Conservation (phyloP, 306 rosid species). For the Aeschynomene evenia region DNA sequence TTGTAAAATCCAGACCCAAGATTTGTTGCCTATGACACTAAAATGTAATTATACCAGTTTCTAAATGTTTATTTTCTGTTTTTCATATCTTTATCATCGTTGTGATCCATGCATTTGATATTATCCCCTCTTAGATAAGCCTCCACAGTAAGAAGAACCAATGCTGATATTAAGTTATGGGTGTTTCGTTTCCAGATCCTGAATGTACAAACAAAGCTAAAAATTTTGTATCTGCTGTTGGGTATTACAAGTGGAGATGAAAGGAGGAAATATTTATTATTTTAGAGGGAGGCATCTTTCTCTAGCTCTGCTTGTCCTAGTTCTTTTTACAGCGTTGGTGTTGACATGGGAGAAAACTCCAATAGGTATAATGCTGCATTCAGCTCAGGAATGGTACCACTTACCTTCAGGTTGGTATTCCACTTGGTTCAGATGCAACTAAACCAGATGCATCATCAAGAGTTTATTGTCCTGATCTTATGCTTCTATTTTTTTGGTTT, state of each 20-base stretch:
- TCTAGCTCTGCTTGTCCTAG: constrained; percentile 39
- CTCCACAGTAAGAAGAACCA: background rate
- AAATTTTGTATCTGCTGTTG: constrained; percentile 2
- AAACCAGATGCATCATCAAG: background rate
- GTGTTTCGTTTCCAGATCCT: background rate
- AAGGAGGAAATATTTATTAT: constrained; percentile 37
- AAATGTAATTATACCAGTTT: background rate
- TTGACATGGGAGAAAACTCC: constrained; percentile 63
- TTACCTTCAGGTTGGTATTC: constrained; percentile 46
- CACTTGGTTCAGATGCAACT: background rate
- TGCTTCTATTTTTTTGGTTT: too few relatives aligned
- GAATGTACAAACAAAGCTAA: background rate
- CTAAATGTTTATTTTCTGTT: background rate
- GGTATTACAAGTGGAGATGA: constrained; percentile 42
- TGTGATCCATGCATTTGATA: background rate
- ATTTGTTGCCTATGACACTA: background rate
- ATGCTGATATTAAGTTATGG: background rate
- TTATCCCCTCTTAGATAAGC: background rate
- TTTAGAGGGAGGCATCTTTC: constrained; percentile 46
- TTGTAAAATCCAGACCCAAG: background rate
- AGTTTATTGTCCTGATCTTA: too few relatives aligned
- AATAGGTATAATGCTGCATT: constrained; percentile 36
- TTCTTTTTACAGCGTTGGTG: constrained; percentile 40
- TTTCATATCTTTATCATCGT: background rate
- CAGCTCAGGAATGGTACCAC: constrained; percentile 31